A percentile compares a stretch with the other conserved stretches of the same genome.
phyloP scores from a whole-genome alignment of 441 rosid genomes.

The Pelargonium cotyledonis region DNA sequence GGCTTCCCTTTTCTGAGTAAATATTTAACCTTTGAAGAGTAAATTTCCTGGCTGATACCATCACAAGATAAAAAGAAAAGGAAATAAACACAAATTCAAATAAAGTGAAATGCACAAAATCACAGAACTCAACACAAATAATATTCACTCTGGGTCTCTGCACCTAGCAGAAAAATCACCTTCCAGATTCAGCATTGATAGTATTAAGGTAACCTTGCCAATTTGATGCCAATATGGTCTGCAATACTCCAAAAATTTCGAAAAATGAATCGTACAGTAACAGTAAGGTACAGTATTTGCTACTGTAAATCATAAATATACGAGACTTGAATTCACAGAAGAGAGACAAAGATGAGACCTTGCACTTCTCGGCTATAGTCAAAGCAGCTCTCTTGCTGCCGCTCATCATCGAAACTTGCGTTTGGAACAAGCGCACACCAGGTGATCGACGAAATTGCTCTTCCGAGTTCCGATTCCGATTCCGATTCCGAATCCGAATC shows the following conservation, averaged over 20 bases:
- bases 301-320: not conserved
- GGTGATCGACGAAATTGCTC: not conserved
- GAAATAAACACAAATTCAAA: conserved; percentile 15
- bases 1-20: conserved; percentile 68
- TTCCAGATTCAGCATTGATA: conserved; percentile 82
- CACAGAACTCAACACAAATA: not conserved
- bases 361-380: conserved; percentile 7
- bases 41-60: conserved; percentile 47
- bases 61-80: not conserved
- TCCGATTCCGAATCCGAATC: no score
- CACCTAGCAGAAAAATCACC: conserved; percentile 33
- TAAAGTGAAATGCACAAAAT: conserved; percentile 4
- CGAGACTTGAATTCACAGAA: not conserved
- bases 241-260: conserved; percentile 17
- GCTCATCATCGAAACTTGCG: not conserved
- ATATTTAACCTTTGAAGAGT: conserved; percentile 79
- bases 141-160: not conserved
- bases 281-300: not conserved
- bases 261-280: not conserved
- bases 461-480: not conserved
- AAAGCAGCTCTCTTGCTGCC: not conserved
- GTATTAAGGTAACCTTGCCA: conserved; percentile 77
- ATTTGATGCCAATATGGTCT: conserved; percentile 74
- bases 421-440: not conserved
- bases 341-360: conserved; percentile 2